Evolutionary conservation across 495 filamentous ascomycete genomes (phyloP).

Genomic region (Lasiosphaeriaceae sp.): DNA sequence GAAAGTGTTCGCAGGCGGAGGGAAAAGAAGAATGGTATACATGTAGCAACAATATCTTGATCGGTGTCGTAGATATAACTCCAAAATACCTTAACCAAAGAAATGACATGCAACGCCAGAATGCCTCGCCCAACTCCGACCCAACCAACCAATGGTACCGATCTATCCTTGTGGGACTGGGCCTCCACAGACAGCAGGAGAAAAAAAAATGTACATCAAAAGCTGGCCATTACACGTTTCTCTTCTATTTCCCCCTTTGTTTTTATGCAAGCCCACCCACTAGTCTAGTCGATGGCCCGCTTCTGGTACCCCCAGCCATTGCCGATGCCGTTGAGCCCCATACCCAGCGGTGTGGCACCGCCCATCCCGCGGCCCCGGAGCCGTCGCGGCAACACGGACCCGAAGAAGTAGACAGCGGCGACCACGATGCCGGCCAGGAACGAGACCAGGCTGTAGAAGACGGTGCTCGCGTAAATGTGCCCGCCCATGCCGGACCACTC

Average conservation of each 20-base stretch:
- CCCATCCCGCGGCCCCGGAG: constrained; percentile 47
- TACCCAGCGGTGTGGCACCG: constrained; percentile 51
- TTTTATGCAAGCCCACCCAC: background rate
- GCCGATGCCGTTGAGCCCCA: constrained; percentile 43
- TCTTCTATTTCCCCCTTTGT: background rate
- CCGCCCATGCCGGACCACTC: constrained; percentile 62
- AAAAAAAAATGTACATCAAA: too few relatives aligned
- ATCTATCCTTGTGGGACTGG: background rate
- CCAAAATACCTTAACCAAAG: background rate
- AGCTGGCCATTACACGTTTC: background rate
- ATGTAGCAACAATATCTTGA: background rate
- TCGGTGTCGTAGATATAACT: too few relatives aligned
- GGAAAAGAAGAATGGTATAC: background rate
- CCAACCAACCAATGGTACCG: too few relatives aligned
- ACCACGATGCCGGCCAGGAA: constrained; percentile 53
- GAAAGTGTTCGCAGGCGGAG: background rate
- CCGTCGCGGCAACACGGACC: constrained; percentile 54
- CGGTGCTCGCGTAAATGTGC: constrained; percentile 61
- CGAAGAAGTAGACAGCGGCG: constrained; percentile 59
- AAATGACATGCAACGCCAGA: background rate
- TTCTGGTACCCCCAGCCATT: constrained; percentile 55
- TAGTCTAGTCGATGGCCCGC: constrained; percentile 35
- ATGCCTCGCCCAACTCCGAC: too few relatives aligned
- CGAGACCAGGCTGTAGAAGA: constrained; percentile 59
- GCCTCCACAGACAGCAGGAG: too few relatives aligned